Percentiles rank a stretch among this genome's conserved stretches.
Conservation (phyloP, 2,329 filamentous ascomycete genomes). For the Aspergillus sp. region DNA sequence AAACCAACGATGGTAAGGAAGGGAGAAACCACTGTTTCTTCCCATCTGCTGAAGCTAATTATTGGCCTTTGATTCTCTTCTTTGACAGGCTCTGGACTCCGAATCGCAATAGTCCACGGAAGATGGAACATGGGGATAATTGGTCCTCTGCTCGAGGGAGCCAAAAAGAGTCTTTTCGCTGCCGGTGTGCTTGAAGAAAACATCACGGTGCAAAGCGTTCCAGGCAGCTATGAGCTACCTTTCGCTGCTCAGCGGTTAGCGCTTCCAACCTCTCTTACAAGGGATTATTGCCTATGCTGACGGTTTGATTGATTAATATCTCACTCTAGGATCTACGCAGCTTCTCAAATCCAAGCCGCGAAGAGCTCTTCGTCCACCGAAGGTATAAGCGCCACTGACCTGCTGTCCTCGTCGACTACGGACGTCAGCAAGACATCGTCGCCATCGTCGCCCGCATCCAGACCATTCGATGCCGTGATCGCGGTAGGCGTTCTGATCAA, state of each 20-base stretch:
- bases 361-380: slow-evolving; percentile 38
- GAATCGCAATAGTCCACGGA: slow-evolving; percentile 91
- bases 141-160: slow-evolving; percentile 70
- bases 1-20: slow-evolving; percentile 48
- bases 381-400: slow-evolving; percentile 43
- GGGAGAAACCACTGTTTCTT: background rate
- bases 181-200: slow-evolving; percentile 80
- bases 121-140: slow-evolving; percentile 92
- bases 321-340: slow-evolving; percentile 63
- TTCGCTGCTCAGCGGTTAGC: slow-evolving; percentile 72
- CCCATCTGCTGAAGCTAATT: slow-evolving; percentile 8
- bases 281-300: background rate
- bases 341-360: slow-evolving; percentile 75
- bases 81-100: slow-evolving; percentile 56
- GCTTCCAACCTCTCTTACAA: too few species aligned
- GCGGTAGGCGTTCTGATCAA: slow-evolving; percentile 96
- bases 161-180: slow-evolving; percentile 65
- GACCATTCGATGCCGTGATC: slow-evolving; percentile 84
- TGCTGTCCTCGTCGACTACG: slow-evolving; percentile 55
- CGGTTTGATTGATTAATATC: background rate
- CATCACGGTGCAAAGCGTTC: slow-evolving; percentile 81
- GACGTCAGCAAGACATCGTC: slow-evolving; percentile 52
- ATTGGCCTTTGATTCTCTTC: background rate
- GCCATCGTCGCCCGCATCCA: slow-evolving; percentile 29
- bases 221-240: slow-evolving; percentile 89